These are phyloP conservation scores for Tieghemostelium lacteum DNA, from an alignment of 78 protist genomes.

Conservation along the genomic window DNA sequence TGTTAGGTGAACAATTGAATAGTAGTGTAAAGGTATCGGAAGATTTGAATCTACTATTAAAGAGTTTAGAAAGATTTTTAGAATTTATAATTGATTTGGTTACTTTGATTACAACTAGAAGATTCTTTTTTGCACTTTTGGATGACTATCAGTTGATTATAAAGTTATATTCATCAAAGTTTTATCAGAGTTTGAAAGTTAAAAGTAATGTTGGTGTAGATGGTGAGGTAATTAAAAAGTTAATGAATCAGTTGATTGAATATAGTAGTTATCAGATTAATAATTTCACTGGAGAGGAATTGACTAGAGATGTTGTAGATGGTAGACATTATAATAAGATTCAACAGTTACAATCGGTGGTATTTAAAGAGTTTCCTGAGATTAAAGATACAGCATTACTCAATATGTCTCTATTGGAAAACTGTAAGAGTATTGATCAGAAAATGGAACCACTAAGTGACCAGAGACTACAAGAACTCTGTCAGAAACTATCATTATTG, in stretches of 20 bases:
- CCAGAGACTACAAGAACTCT: slow-evolving; percentile 29
- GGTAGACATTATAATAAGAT: slow-evolving; percentile 76
- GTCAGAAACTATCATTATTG: not conserved
- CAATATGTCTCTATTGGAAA: slow-evolving; percentile 78
- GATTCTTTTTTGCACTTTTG: slow-evolving; percentile 83
- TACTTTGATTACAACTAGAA: slow-evolving; percentile 94
- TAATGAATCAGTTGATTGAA: slow-evolving; percentile 9
- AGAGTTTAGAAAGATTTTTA: slow-evolving; percentile 75
- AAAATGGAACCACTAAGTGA: slow-evolving; percentile 13
- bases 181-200: not conserved
- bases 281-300: slow-evolving; percentile 89
- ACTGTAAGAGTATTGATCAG: too few species aligned
- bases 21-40: not conserved
- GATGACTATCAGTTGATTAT: slow-evolving; percentile 82
- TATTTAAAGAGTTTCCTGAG: slow-evolving; percentile 74
- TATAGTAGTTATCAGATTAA: slow-evolving; percentile 82
- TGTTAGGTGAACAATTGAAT: not conserved
- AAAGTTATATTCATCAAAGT: slow-evolving; percentile 21
- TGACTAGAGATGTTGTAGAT: slow-evolving; percentile 77
- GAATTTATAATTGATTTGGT: slow-evolving; percentile 90
- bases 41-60: not conserved
- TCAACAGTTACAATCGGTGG: slow-evolving; percentile 75
- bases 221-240: not conserved
- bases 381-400: slow-evolving; percentile 79
- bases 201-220: too few species aligned